A percentile compares a stretch with the other conserved stretches of the same genome.
These are phyloP conservation scores for Metarhizium sp. DNA, from an alignment of 2,329 filamentous ascomycete genomes.

Conservation along the genomic window DNA sequence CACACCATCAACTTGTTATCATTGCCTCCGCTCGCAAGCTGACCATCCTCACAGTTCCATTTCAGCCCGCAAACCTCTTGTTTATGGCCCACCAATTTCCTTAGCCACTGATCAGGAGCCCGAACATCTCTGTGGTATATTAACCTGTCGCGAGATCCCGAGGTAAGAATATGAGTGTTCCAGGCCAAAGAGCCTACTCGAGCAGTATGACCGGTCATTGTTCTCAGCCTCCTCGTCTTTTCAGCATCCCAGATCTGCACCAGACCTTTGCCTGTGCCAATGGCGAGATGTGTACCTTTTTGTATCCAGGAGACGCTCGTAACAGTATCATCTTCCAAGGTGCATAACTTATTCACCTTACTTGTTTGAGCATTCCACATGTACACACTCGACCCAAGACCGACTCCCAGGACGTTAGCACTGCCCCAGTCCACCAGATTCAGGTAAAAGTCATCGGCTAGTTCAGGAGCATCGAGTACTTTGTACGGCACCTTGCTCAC, in stretches of 20 bases:
- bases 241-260: constrained; percentile 98
- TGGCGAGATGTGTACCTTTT: constrained; percentile 88
- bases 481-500: constrained; percentile 98
- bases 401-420: constrained; percentile 87
- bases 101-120: constrained; percentile 80
- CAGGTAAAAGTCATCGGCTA: constrained; percentile 95
- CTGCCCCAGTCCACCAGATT: constrained; percentile 98
- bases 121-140: constrained; percentile 96
- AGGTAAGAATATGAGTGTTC: constrained; percentile 97
- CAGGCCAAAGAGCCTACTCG: constrained; percentile 90
- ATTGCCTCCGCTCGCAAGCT: constrained; percentile 91
- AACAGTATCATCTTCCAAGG: constrained; percentile 83
- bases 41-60: constrained; percentile 94
- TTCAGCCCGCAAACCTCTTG: constrained; percentile 95
- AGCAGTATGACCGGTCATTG: constrained; percentile 93
- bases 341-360: constrained; percentile 87
- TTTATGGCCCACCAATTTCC: constrained; percentile 86
- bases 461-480: constrained; percentile 88
- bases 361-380: constrained; percentile 96
- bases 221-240: constrained; percentile 71
- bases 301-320: constrained; percentile 99
- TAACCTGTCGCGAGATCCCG: constrained; percentile 82
- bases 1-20: constrained; percentile 99
- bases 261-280: constrained; percentile 87
- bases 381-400: constrained; percentile 86